Base-by-base conservation (phyloP, 139 green algal genomes). In the Picochlorum costavermella region DNA sequence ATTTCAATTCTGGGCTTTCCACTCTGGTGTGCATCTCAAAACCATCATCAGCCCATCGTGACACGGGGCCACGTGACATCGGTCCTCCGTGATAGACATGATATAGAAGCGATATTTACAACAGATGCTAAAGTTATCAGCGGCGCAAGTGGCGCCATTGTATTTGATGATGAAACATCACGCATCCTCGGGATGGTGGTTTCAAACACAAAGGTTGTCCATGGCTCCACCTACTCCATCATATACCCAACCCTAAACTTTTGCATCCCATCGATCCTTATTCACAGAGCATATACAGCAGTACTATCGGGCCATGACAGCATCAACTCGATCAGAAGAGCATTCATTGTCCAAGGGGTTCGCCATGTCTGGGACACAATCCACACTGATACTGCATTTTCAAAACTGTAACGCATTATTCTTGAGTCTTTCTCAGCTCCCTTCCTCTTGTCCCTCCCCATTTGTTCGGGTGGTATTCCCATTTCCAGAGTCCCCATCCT, bases 101-200 rank as follows among this genome's bases (percentile, higher is more conserved):
- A 59, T 30, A 23, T 17, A 17, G 64, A 79, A 13, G 75, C 72
- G 17, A 83, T 90, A 76, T 56, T 91, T 50, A 43, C 89, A 8
- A 85, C 73, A 25, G 88, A 69, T 5, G 81, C 85, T 14, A 65
- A 77, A 17, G 85, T 90, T 44, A 75, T 88, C 68, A 69, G 64
- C n/a, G 86, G 86, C 30, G 83, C 83, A 43, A 89, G 81, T 71
- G 86, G 86, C 2, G 86, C 81, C 6, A 83, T 79, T 5, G 50
- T 91, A 17, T 25, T 91, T 16, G 63, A 78, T 56, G 11, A 25
- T 1, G 5, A 16, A 2, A 56, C 57, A 2, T 85, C 82, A 0
- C 28, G 30, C n/a, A 57, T 92, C 55, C 50, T 84, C 50, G 86
- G 83, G 1, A 60, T 92, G 16, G 75, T 89, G 9, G 92, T 85